phyloP scores from a whole-genome alignment of 140 eudicot genomes.

The Erigeron philadelphicus region DNA sequence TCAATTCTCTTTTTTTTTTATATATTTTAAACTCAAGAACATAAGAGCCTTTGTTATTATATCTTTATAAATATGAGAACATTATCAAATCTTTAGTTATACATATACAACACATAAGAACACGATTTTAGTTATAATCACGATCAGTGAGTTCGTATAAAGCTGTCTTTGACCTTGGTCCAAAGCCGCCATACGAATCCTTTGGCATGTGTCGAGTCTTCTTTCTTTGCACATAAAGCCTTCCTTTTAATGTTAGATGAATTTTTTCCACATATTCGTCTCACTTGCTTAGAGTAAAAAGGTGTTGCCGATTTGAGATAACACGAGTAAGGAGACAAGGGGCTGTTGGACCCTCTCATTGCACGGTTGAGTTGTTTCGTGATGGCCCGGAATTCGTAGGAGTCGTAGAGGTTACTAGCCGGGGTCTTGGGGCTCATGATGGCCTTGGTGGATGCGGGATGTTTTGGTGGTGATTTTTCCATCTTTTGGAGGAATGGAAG shows the following conservation, averaged over 20 bases:
- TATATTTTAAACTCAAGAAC: too few species aligned
- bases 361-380: slow-evolving; percentile 65
- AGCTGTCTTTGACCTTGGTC: slow-evolving; percentile 47
- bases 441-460: slow-evolving; percentile 14
- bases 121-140: neutral
- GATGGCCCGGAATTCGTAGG: slow-evolving; percentile 59
- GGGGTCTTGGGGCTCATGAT: slow-evolving; percentile 32
- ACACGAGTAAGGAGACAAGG: slow-evolving; percentile 45
- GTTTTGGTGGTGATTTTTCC: slow-evolving; percentile 21
- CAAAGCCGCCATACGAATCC: slow-evolving; percentile 44
- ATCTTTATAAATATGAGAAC: too few species aligned
- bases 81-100: too few species aligned
- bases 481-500: slow-evolving; percentile 9
- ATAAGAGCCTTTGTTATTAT: too few species aligned
- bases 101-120: neutral
- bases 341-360: slow-evolving; percentile 44
- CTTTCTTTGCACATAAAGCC: slow-evolving; percentile 25
- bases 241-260: slow-evolving; percentile 24
- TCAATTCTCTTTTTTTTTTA: too few species aligned
- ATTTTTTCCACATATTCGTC: slow-evolving; percentile 26
- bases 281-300: slow-evolving; percentile 33
- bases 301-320: slow-evolving; percentile 35
- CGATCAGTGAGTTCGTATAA: slow-evolving; percentile 17
- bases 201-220: slow-evolving; percentile 15
- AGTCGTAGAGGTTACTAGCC: slow-evolving; percentile 60